phyloP scores from a whole-genome alignment of 2,329 filamentous ascomycete species.

The Fusarium euwallaceae region DNA sequence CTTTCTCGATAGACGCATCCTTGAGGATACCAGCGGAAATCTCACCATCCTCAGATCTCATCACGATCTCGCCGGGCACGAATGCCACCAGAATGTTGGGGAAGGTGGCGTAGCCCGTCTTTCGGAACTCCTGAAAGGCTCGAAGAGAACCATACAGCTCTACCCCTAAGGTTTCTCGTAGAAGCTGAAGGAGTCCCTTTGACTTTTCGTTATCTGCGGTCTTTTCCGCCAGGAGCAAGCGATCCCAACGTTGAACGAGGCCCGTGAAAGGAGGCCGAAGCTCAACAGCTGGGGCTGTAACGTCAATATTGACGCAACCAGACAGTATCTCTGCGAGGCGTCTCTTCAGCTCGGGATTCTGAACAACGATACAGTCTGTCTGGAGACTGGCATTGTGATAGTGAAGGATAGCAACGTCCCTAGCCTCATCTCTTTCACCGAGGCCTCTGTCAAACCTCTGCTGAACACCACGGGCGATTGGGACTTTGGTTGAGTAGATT shows the following conservation, averaged over 20 bases:
- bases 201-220: background rate
- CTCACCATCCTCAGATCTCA: background rate
- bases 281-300: background rate
- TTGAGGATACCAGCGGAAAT: background rate
- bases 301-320: background rate
- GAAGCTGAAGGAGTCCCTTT: background rate
- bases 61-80: conserved; percentile 6
- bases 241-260: conserved; percentile 12
- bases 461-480: background rate
- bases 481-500: background rate
- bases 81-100: background rate
- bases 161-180: background rate
- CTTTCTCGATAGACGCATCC: background rate
- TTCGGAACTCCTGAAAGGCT: background rate
- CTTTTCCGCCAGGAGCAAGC: background rate
- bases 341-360: background rate
- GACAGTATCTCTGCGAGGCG: background rate
- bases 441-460: background rate
- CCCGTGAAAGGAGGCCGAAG: background rate
- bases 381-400: background rate
- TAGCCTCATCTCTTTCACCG: background rate
- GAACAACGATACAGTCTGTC: conserved; percentile 6
- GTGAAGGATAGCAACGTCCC: background rate
- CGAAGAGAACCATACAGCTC: background rate
- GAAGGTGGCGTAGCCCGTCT: background rate